phyloP scores from a whole-genome alignment of 1,284 basidiomycete species.

The Xerocomus amazonicus region DNA sequence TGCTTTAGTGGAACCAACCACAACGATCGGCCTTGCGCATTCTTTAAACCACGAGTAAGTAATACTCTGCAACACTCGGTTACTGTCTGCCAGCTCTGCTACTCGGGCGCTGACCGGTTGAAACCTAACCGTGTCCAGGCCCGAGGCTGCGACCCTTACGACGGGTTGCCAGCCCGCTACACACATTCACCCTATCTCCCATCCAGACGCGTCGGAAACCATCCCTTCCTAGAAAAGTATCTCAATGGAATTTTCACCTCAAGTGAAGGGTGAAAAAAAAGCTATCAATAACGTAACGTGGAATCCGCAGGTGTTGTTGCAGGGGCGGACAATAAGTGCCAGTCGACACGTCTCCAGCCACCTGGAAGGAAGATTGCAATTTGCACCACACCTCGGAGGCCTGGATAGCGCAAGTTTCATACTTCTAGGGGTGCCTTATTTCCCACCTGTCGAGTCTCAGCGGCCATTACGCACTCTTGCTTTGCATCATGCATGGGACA shows the following conservation, averaged over 20 bases:
- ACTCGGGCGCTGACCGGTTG: background rate
- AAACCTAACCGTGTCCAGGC: conserved; percentile 4
- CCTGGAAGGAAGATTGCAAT: conserved; percentile 7
- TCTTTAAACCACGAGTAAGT: background rate
- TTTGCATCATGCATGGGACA: background rate
- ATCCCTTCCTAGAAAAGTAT: conserved; percentile 11
- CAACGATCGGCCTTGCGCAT: conserved; percentile 1
- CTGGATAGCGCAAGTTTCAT: conserved; percentile 19
- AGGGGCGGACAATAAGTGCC: conserved; percentile 15
- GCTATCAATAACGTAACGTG: conserved; percentile 25
- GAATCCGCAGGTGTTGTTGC: conserved; percentile 15
- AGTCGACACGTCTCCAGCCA: conserved; percentile 9
- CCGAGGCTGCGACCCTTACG: conserved; percentile 22
- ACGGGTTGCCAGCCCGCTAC: conserved; percentile 15
- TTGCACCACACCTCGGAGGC: conserved; percentile 18
- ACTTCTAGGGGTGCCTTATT: conserved; percentile 25
- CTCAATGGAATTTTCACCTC: conserved; percentile 15
- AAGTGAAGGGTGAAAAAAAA: conserved; percentile 3
- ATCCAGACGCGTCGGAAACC: conserved; percentile 11
- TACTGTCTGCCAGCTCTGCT: background rate
- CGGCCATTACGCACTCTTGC: conserved; percentile 10
- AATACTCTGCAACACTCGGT: background rate
- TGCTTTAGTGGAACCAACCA: background rate
- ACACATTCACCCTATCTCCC: conserved; percentile 19
- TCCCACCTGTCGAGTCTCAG: conserved; percentile 1